Base-by-base conservation (phyloP, 768 basidiomycete genomes). In the Termitomyces titanicus region DNA sequence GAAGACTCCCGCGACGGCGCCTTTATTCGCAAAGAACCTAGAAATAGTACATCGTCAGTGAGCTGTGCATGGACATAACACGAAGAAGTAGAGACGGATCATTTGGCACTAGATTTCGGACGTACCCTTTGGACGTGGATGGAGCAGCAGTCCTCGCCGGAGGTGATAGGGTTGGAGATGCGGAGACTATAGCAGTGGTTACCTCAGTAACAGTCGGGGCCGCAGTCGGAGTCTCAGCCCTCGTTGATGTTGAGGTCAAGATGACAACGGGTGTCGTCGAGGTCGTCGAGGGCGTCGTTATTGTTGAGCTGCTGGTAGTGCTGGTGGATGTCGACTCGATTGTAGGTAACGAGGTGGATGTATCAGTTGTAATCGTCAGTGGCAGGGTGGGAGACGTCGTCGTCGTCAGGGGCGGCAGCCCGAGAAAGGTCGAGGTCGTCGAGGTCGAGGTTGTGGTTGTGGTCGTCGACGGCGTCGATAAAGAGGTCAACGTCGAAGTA, bases 1-100 rank as follows among this genome's bases (percentile, higher is more conserved):
- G 71, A 90, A 91, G 0, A 83, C 82, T 12, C 84, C 89, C 2
- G 85, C 85, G 1, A 90, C 84, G 0, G 87, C 89, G 20, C 81
- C 85, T 18, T 69, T 89, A 72, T 92, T 91, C 45, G 75, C 58
- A 66, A 90, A 85, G 73, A 56, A 56, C 5, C 54, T 55, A 8
- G 2, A 24, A 37, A 25, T 7, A 17, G 39, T 13, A 45, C 2
- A 27, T 13, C 6, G 22, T 47, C 24, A 49, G n/a, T 13, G 5
- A 9, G 22, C 13, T 18, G 11, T 7, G 29, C 2, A 27, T 27
- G 18, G 22, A 8, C 3, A 22, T 1, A 40, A 42, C 9, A 15
- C 20, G 40, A 17, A 35, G 37, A 15, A 35, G n/a, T 25, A 18
- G 20, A 18, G 9, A 12, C 17, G 49, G 42, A 10, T 29, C 29